Percentiles rank a stretch among this genome's conserved stretches.
These are phyloP conservation scores for Populus euphratica DNA, from an alignment of 345 rosid genomes.

Conservation along the genomic window DNA sequence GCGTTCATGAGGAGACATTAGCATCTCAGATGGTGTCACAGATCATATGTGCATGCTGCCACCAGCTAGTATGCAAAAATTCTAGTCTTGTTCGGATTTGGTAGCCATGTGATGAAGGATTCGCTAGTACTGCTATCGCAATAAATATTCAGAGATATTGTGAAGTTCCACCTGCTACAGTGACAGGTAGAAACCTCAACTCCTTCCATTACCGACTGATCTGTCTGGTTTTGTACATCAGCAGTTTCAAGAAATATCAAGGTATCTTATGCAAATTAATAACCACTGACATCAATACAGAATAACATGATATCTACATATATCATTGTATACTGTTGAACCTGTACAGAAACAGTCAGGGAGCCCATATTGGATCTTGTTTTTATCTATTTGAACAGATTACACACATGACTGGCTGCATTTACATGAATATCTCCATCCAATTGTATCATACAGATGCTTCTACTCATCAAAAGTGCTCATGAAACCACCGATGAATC, in stretches of 20 bases:
- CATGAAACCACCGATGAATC: constrained; percentile 60
- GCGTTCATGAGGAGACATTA: constrained; percentile 38
- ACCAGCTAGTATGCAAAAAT: not conserved
- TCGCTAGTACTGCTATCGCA: not conserved
- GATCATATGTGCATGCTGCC: not conserved
- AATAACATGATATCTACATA: not conserved
- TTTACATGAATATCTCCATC: not conserved
- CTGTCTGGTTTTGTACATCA: too few species aligned
- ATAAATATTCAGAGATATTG: too few species aligned
- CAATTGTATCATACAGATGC: not conserved
- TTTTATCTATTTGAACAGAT: not conserved
- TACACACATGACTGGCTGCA: not conserved
- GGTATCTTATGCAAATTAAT: not conserved
- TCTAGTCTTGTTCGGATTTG: not conserved
- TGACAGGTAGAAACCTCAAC: too few species aligned
- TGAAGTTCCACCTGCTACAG: too few species aligned
- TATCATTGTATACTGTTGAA: not conserved
- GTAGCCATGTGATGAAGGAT: not conserved
- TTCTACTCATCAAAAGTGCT: constrained; percentile 50
- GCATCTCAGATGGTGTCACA: not conserved
- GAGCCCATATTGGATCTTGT: not conserved
- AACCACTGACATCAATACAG: not conserved
- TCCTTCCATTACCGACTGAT: too few species aligned
- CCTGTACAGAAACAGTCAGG: not conserved
- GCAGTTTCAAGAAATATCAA: not conserved